A percentile compares a stretch with the other conserved stretches of the same genome.
phyloP scores from a whole-genome alignment of 2,329 filamentous ascomycete species.

The Penicillium sp. region DNA sequence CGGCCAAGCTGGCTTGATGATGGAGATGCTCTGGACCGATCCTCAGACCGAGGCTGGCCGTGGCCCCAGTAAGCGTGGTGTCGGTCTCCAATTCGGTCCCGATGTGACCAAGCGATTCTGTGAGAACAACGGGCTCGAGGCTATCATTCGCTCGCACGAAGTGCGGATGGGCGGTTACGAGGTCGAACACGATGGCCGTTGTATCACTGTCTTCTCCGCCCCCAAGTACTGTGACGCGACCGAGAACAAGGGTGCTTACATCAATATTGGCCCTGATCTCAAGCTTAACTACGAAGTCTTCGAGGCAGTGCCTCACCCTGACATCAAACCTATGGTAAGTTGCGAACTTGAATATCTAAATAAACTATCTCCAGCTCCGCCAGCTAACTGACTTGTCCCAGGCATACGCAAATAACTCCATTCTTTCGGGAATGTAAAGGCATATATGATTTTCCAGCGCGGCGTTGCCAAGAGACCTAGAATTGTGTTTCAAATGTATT shows the following conservation, averaged over 20 bases:
- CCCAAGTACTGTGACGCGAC: slow-evolving; percentile 97
- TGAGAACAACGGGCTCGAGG: slow-evolving; percentile 89
- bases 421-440: slow-evolving; percentile 69
- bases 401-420: slow-evolving; percentile 82
- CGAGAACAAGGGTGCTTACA: slow-evolving; percentile 97
- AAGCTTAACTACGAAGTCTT: slow-evolving; percentile 93
- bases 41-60: slow-evolving; percentile 82
- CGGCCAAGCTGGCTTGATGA: slow-evolving; percentile 93
- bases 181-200: slow-evolving; percentile 90
- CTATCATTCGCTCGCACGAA: slow-evolving; percentile 95
- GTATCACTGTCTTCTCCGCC: slow-evolving; percentile 97
- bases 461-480: slow-evolving; percentile 28
- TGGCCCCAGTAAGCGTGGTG: slow-evolving; percentile 92
- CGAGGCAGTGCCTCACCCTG: slow-evolving; percentile 91
- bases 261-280: slow-evolving; percentile 90
- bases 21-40: slow-evolving; percentile 99
- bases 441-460: slow-evolving; percentile 21
- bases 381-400: slow-evolving; percentile 33
- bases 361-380: neutral
- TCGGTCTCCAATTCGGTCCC: slow-evolving; percentile 93
- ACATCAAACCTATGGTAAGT: slow-evolving; percentile 83
- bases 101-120: slow-evolving; percentile 97
- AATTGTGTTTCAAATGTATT: slow-evolving; percentile 18
- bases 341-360: neutral
- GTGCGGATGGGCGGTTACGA: slow-evolving; percentile 99